phyloP scores from a whole-genome alignment of 176 grass and related monocot species.

The Oryza officinalis region DNA sequence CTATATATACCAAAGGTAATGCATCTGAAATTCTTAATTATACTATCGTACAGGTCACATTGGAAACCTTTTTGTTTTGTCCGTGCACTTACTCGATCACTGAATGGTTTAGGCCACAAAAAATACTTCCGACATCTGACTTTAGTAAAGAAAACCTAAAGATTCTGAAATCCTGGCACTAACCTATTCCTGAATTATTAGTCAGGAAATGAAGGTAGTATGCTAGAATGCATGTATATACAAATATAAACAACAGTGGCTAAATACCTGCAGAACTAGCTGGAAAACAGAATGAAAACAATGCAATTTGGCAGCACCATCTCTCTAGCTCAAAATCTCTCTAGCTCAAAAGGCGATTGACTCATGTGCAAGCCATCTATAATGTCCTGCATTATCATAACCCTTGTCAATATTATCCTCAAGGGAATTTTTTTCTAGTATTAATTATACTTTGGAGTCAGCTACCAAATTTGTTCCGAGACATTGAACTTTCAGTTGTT shows the following conservation, averaged over 20 bases:
- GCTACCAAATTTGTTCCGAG: neutral
- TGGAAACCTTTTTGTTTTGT: neutral
- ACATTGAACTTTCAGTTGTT: constrained; percentile 35
- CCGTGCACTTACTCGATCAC: neutral
- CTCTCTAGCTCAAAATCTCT: neutral
- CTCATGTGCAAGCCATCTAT: neutral
- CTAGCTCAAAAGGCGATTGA: neutral
- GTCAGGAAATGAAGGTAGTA: neutral
- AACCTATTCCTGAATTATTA: neutral
- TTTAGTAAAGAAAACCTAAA: constrained; percentile 17
- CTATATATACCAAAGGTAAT: neutral
- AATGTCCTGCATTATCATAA: neutral
- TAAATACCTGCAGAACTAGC: neutral
- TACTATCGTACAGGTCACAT: neutral
- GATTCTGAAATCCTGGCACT: neutral
- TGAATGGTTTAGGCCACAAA: neutral
- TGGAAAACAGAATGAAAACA: neutral
- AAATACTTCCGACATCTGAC: neutral
- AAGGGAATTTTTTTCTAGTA: neutral
- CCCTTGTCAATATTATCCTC: neutral
- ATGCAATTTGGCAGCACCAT: neutral
- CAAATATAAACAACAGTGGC: neutral
- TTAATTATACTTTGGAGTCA: neutral
- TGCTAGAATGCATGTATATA: neutral
- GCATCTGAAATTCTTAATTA: neutral